phyloP scores from a whole-genome alignment of 78 protist genomes.

The Pigoraptor vietnamica region DNA sequence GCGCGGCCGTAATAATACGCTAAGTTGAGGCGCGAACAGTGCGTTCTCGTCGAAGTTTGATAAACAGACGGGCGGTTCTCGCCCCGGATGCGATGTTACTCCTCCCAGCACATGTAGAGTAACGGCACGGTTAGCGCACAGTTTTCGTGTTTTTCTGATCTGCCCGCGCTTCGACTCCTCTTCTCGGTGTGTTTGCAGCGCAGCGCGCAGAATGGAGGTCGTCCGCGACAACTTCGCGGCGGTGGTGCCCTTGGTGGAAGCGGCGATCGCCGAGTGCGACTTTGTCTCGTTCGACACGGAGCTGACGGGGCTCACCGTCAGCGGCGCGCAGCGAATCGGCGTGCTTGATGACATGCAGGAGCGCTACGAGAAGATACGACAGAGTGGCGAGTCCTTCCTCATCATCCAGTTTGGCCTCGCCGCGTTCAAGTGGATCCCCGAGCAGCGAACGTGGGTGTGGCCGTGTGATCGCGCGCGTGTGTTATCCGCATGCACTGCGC shows the following conservation, averaged over 20 bases:
- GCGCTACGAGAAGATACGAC: not conserved
- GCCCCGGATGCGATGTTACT: too few relatives aligned
- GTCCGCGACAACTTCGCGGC: not conserved
- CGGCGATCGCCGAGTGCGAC: not conserved
- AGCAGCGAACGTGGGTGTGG: not conserved
- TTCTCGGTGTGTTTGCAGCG: too few relatives aligned
- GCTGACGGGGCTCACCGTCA: not conserved
- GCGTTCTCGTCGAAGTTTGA: too few relatives aligned
- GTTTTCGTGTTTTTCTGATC: too few relatives aligned
- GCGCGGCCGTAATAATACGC: too few relatives aligned
- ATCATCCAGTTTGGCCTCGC: not conserved
- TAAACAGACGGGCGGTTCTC: too few relatives aligned
- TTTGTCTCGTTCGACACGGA: not conserved
- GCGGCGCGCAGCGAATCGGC: not conserved
- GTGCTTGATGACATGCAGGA: not conserved
- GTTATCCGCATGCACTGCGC: too few relatives aligned
- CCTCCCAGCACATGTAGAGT: too few relatives aligned
- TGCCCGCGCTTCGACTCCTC: too few relatives aligned
- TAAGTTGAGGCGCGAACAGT: too few relatives aligned
- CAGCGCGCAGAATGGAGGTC: not conserved
- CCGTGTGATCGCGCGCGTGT: not conserved
- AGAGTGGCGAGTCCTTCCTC: not conserved
- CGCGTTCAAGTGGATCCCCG: not conserved
- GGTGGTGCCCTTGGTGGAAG: not conserved
- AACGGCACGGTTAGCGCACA: too few relatives aligned